Base-by-base conservation (phyloP, 148 eudicot genomes). In the Amaranthus cruentus region DNA sequence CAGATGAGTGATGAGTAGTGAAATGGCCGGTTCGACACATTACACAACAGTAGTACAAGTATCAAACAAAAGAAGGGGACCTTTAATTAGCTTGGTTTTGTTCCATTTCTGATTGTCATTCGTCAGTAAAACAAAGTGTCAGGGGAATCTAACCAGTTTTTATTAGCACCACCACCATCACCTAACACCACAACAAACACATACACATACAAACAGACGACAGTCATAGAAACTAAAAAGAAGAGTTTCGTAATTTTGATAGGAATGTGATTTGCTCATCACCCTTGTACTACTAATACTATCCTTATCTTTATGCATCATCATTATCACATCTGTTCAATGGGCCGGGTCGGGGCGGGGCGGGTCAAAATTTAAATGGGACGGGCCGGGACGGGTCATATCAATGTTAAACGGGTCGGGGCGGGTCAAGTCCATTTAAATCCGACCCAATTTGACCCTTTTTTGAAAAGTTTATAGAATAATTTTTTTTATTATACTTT, bases 81-180 rank as follows among this genome's bases (percentile, higher is more conserved):
- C 70, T 38, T 53, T 28, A 28, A 28, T 28, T 28, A 28, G 38
- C 38, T 28, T 28, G 38, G 38, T 28, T 28, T 28, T 12, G 21
- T 55, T 14, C 46, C 38, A 46, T 48, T 48, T 66, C 68, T 69
- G 48, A 69, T 69, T 54, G 60, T 38, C 46, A 69, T 42, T 55
- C 47, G 63, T 55, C 51, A 70, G 47, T 10, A 21, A 8, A 50
- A 21, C 4, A 5, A 12, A 9, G 6, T 28, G 38, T 44, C 47
- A 50, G 44, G 61, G 62, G 73, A 70, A 70, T 70, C 73, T 70
- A 55, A 55, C 10, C 73, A 55, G 73, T 21, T 56, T 70, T 4
- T 38, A 46, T 28, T 55, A 51, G 7, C 44, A 12, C 43, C 55
- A n/a, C 6, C 69, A 66, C 6, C 69, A 66, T 7, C 6, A 58